Evolutionary conservation across 169 alveolate species (phyloP).

Genomic region (Toxoplasma gondii): DNA sequence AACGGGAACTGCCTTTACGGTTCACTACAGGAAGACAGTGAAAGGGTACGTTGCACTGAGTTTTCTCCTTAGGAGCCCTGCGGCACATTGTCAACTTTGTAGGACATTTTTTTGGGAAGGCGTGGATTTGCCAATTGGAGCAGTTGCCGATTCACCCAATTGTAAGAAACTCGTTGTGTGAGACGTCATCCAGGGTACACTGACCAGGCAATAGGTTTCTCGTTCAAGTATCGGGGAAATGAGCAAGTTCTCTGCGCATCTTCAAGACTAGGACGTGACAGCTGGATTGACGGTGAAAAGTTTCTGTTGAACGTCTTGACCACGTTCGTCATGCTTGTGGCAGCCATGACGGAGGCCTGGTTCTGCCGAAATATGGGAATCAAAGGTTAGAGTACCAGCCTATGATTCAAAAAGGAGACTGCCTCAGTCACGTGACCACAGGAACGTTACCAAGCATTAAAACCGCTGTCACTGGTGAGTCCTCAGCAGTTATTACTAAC

Average conservation of each 20-base stretch:
- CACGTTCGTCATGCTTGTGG: background rate
- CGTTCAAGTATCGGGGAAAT: constrained; percentile 74
- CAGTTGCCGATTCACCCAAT: constrained; percentile 68
- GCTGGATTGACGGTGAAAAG: constrained; percentile 77
- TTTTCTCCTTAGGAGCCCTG: background rate
- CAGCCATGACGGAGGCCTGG: constrained; percentile 80
- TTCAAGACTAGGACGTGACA: constrained; percentile 72
- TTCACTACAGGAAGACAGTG: constrained; percentile 49
- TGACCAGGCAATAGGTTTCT: constrained; percentile 58
- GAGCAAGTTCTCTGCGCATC: constrained; percentile 77
- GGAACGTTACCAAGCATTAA: constrained; percentile 66
- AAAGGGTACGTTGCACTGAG: constrained; percentile 27
- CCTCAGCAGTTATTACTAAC: background rate
- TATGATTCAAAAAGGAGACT: background rate
- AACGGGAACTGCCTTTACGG: constrained; percentile 64
- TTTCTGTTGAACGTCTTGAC: background rate
- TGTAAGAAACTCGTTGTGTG: constrained; percentile 37
- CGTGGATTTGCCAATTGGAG: constrained; percentile 74
- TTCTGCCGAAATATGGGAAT: constrained; percentile 78
- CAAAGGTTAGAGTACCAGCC: constrained; percentile 67
- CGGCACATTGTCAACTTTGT: background rate
- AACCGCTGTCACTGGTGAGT: constrained; percentile 58
- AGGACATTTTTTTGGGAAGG: constrained; percentile 78
- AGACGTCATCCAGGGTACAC: background rate
- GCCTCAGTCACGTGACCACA: background rate